These are phyloP conservation scores for Colletotrichum sp. DNA, from an alignment of 2,329 filamentous ascomycete species.

Conservation along the genomic window DNA sequence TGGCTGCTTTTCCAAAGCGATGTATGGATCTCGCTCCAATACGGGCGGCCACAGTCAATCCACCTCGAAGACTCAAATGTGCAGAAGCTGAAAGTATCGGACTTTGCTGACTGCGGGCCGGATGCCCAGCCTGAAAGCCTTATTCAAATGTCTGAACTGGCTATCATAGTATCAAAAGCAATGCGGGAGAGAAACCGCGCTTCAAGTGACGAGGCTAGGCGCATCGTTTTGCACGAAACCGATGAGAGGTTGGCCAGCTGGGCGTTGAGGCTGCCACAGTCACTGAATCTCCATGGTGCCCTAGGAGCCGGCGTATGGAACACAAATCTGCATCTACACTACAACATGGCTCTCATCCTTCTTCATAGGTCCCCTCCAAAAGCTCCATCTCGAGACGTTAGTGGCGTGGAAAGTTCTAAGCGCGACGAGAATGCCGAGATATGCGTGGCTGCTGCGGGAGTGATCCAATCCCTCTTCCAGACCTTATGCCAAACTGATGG, in stretches of 20 bases:
- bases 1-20: slow-evolving; percentile 30
- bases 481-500: background rate
- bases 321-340: background rate
- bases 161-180: background rate
- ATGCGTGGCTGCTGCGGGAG: background rate
- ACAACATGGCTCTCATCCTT: background rate
- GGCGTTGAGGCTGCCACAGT: background rate
- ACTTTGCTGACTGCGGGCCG: background rate
- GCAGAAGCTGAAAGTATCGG: background rate
- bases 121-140: background rate
- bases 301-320: background rate
- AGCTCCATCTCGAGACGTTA: background rate
- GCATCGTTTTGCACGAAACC: background rate
- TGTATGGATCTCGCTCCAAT: slow-evolving; percentile 18
- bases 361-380: background rate
- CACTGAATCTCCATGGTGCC: background rate
- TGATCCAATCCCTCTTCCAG: background rate
- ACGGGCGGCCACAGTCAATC: background rate
- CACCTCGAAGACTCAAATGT: background rate
- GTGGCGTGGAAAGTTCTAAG: background rate
- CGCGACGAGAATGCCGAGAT: background rate
- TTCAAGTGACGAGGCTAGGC: background rate
- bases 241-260: background rate
- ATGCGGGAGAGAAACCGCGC: background rate
- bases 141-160: background rate